Evolutionary conservation across 768 basidiomycete genomes (phyloP).

Genomic region (Boletales sp.): DNA sequence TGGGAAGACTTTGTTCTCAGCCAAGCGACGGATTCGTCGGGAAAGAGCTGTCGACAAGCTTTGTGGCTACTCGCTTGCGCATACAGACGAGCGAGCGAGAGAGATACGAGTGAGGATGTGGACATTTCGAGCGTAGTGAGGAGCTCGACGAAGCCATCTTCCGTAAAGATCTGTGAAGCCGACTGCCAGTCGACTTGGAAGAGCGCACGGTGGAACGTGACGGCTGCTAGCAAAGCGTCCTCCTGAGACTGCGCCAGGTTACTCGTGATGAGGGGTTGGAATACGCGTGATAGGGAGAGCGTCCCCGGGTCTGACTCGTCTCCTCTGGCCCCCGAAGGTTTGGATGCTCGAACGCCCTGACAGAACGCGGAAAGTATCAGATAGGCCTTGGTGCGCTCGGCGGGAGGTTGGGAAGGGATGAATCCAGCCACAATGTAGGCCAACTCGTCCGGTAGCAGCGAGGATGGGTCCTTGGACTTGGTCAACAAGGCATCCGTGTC

Average conservation of each 20-base stretch:
- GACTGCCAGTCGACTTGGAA: constrained; percentile 78
- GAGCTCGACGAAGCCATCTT: constrained; percentile 60
- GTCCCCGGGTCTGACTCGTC: constrained; percentile 46
- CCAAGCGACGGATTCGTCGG: constrained; percentile 60
- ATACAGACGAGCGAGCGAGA: constrained; percentile 68
- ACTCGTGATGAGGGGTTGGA: constrained; percentile 47
- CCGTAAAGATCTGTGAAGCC: constrained; percentile 60
- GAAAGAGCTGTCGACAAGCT: constrained; percentile 58
- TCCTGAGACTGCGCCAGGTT: constrained; percentile 58
- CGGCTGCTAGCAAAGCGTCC: constrained; percentile 45
- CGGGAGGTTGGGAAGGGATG: constrained; percentile 40
- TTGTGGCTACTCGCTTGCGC: constrained; percentile 77
- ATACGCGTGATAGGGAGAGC: constrained; percentile 44
- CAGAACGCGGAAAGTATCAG: constrained; percentile 67
- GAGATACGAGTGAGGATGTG: constrained; percentile 44
- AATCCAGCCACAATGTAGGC: constrained; percentile 50
- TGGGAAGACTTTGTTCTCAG: constrained; percentile 55
- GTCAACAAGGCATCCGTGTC: constrained; percentile 30
- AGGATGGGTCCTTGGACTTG: constrained; percentile 30
- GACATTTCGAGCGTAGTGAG: constrained; percentile 65
- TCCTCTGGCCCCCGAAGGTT: constrained; percentile 31
- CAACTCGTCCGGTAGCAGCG: constrained; percentile 54
- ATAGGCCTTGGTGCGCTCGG: constrained; percentile 64
- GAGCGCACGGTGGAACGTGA: constrained; percentile 71
- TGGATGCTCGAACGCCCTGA: constrained; percentile 48